Percentiles rank a stretch among this genome's conserved stretches.
Evolutionary conservation across 139 green algal species (phyloP).

Genomic region (Tetratostichococcus sp.): DNA sequence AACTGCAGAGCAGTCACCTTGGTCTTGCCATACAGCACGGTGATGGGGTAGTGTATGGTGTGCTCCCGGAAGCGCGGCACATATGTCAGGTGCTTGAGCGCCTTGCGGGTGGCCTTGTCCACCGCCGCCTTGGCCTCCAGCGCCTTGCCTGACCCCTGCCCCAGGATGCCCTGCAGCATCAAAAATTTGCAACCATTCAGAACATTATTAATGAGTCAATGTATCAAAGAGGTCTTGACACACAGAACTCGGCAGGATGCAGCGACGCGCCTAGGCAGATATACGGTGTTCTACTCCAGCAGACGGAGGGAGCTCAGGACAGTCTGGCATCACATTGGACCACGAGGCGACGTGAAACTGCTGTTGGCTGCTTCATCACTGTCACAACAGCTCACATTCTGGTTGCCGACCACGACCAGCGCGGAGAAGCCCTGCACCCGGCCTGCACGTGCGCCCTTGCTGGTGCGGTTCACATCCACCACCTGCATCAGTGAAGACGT

Average conservation of each 20-base stretch:
- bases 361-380: too few relatives aligned
- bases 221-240: too few relatives aligned
- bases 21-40: neutral
- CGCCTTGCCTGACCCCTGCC: neutral
- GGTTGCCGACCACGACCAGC: neutral
- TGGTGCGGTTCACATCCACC: constrained; percentile 3
- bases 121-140: constrained; percentile 1
- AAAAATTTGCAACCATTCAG: too few relatives aligned
- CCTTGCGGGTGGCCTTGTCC: neutral
- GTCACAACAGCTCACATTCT: neutral
- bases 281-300: too few relatives aligned
- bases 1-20: too few relatives aligned
- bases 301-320: too few relatives aligned
- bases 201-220: too few relatives aligned
- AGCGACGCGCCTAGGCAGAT: too few relatives aligned
- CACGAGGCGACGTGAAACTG: too few relatives aligned
- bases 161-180: neutral
- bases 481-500: too few relatives aligned
- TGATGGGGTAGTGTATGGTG: neutral
- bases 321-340: too few relatives aligned
- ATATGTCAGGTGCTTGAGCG: neutral
- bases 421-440: neutral
- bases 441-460: neutral
- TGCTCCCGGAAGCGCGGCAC: neutral
- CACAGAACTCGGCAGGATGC: too few relatives aligned